Base-by-base conservation (phyloP, 139 green algal species). In the Diplosphaera chodatii region DNA sequence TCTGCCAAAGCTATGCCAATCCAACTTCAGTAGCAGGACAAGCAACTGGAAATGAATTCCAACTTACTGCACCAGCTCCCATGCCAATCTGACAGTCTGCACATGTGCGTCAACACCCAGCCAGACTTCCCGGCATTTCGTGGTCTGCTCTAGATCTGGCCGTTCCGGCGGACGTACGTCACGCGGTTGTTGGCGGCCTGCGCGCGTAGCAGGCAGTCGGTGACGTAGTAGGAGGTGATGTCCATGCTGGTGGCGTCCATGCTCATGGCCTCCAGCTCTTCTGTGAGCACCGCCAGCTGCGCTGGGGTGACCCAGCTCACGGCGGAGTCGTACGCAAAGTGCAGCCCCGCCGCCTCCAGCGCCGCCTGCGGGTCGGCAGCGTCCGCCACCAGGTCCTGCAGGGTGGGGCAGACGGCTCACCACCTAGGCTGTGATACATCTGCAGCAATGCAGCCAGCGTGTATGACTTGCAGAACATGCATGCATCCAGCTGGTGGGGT, bases 261-360 rank as follows among this genome's bases (percentile, higher is more conserved):
- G n/a, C n/a, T 66, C 73, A 78, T 78, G 15, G 16, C 22, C 25
- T 32, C 56, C 33, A 78, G 33, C 21, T 73, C 73, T n/a, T 63
- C 55, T 28, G 40, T 4, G 2, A 78, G 32, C 23, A 23, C 31
- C 21, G 59, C 33, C 55, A 78, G 55, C 66, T 78, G 73, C 25
- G 56, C 73, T 30, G 73, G 66, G 1, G 66, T 78, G 8, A 78
- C 34, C 55, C 56, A 78, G 18, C 8, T 22, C 8, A 78, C 30
- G 37, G 73, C 73, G 28, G 55, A 66, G 66, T 70, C 66, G 1
- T 18, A 33, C 22, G 48, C 48, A 25, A 70, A 25, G 22, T 62
- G 32, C 25, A 70, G 33, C 34, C 66, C 66, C 16, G 32, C 30
- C 6, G 33, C 22, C n/a, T 28, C 8, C 33, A 70, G 66, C 66